phyloP scores from a whole-genome alignment of 805 yeast genomes.

The Lachancea nothofagi region DNA sequence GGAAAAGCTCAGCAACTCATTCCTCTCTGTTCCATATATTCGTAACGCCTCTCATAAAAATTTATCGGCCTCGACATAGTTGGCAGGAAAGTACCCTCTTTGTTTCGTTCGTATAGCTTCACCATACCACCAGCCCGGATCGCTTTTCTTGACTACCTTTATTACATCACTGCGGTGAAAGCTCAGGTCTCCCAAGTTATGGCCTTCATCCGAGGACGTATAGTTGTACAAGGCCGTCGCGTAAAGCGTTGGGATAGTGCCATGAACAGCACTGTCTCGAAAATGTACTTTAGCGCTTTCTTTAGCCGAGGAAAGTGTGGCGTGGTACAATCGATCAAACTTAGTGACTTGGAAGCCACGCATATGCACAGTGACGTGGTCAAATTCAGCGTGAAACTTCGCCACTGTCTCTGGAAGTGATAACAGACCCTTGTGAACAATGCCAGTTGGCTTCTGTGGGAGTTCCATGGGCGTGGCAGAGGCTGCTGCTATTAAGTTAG shows the following conservation, averaged over 20 bases:
- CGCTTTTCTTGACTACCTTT: constrained; percentile 8
- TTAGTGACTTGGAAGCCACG: constrained; percentile 1
- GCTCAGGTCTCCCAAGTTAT: constrained; percentile 1
- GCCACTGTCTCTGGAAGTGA: not conserved
- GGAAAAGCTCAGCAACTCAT: too few relatives aligned
- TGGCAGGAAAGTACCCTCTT: constrained; percentile 11
- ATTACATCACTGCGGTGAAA: constrained; percentile 9
- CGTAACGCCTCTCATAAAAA: not conserved
- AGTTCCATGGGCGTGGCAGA: not conserved
- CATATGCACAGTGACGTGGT: not conserved
- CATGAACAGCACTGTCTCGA: constrained; percentile 3
- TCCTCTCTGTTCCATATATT: too few relatives aligned
- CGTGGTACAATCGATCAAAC: constrained; percentile 5
- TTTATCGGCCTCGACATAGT: constrained; percentile 2
- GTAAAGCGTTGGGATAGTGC: constrained; percentile 3
- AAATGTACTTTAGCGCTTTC: constrained; percentile 2
- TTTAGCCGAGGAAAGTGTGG: not conserved
- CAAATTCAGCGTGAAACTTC: constrained; percentile 6
- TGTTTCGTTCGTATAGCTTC: constrained; percentile 7
- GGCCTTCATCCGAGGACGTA: not conserved
- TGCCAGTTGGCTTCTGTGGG: constrained; percentile 1
- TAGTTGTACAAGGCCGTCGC: constrained; percentile 6
- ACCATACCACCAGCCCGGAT: constrained; percentile 13
- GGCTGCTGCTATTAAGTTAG: too few relatives aligned
- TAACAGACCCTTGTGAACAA: not conserved